phyloP scores from a whole-genome alignment of 2,329 filamentous ascomycete genomes.

The Myrmaecium sp. region DNA sequence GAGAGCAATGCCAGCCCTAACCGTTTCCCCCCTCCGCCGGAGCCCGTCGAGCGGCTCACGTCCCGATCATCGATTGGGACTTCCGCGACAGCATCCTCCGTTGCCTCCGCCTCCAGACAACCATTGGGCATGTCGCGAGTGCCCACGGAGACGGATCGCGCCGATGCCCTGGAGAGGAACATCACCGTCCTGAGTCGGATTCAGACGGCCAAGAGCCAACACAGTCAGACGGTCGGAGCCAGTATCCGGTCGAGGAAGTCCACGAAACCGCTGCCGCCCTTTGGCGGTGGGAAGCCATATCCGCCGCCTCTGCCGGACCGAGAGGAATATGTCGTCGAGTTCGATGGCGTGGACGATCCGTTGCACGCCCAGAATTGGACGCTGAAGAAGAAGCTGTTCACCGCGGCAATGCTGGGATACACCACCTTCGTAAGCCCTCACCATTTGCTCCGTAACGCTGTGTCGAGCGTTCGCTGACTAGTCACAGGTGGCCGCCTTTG shows the following conservation, averaged over 20 bases:
- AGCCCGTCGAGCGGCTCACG: conserved; percentile 26
- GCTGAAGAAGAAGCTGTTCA: conserved; percentile 54
- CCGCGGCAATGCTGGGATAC: conserved; percentile 52
- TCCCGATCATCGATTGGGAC: too few species aligned
- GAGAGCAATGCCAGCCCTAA: conserved; percentile 37
- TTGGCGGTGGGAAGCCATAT: conserved; percentile 59
- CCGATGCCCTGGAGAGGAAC: conserved; percentile 42
- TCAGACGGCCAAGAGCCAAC: conserved; percentile 52
- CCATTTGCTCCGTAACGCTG: too few species aligned
- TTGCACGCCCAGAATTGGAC: conserved; percentile 82
- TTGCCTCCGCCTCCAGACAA: conserved; percentile 25
- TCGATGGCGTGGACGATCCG: conserved; percentile 69
- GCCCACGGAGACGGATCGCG: conserved; percentile 43
- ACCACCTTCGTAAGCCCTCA: conserved; percentile 53
- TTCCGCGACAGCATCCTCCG: conserved; percentile 20
- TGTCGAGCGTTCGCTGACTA: not conserved
- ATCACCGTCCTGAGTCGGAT: conserved; percentile 55
- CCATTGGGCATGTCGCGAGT: conserved; percentile 39
- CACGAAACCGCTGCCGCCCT: conserved; percentile 43
- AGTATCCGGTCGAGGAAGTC: conserved; percentile 30
- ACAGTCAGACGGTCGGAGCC: conserved; percentile 52
- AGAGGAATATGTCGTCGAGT: conserved; percentile 67
- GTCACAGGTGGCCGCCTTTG: conserved; percentile 40
- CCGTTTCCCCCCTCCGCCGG: conserved; percentile 29
- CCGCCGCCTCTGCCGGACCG: conserved; percentile 51